phyloP scores from a whole-genome alignment of 768 basidiomycete species.

The Dictyophora rubrovolvata region DNA sequence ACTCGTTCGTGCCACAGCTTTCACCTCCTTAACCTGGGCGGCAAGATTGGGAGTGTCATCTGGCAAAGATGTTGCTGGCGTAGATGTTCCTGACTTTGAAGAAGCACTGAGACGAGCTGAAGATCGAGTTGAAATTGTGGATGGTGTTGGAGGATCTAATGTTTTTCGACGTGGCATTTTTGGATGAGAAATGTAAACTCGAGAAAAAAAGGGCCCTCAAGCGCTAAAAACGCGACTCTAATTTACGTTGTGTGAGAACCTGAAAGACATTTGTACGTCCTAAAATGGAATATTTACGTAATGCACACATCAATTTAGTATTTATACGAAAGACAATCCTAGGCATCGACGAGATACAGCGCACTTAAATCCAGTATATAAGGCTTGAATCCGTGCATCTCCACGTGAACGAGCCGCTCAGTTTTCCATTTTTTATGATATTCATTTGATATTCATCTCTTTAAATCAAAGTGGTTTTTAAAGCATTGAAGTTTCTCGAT shows the following conservation, averaged over 20 bases:
- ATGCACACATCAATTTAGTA: no score
- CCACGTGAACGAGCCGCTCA: no score
- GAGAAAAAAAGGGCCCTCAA: not conserved
- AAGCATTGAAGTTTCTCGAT: no score
- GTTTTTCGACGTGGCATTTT: conserved; percentile 3
- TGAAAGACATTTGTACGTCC: no score
- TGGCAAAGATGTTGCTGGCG: conserved; percentile 4
- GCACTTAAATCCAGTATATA: no score
- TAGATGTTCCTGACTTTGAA: conserved; percentile 1
- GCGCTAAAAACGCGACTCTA: not conserved
- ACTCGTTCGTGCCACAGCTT: not conserved
- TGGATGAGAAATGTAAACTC: not conserved
- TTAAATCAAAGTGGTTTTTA: no score
- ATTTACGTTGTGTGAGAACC: not conserved
- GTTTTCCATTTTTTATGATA: no score
- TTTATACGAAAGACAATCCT: no score
- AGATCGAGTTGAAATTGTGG: not conserved
- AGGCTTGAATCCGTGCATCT: no score
- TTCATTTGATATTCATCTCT: no score
- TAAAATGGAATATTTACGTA: no score
- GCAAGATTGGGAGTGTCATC: not conserved
- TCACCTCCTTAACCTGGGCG: not conserved
- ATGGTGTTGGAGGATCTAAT: not conserved
- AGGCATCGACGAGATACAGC: no score
- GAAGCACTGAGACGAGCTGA: conserved; percentile 2